Base-by-base conservation (phyloP, 169 alveolate species). In the Plasmodium cynomolgi region DNA sequence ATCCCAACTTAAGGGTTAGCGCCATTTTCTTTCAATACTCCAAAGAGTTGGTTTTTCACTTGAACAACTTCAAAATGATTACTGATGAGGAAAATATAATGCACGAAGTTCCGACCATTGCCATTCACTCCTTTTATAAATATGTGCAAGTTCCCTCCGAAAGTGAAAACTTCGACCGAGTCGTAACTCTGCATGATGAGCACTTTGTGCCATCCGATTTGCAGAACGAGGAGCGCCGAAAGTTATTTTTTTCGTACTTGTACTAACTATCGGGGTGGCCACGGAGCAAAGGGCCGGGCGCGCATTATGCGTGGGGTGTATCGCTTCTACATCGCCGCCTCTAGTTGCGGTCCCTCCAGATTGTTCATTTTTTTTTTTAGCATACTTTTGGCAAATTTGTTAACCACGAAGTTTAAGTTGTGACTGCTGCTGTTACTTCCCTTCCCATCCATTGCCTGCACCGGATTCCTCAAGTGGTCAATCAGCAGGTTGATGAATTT, bases 51-150 rank as follows among this genome's bases (percentile, higher is more conserved):
- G 62, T 79, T 8, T 34, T 86, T 11, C 93, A 86, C 50, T 86
- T 86, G 68, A 86, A 86, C 41, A 75, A 83, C 13, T 86, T 86
- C 71, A 86, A 86, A 86, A n/a, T 86, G 8, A 54, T 86, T 54
- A 77, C 93, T 9, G 93, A 86, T 29, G 81, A 41, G n/a, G 58
- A 77, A 8, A 74, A 86, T 20, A 5, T 37, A 50, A 75, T 86
- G 39, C 54, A 29, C 17, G 93, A 86, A 50, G 72, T 86, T 1
- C 93, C 93, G 15, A 86, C 85, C 31, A 77, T 86, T 75, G 62
- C 81, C 81, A 86, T 86, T 54, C 84, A 86, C 41, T 74, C 93
- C 41, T 86, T 86, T 86, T 86, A 75, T 86, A 86, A 86, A 86
- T 86, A 86, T 23, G 81, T 86, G 13, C 54, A 86, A 77, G 81